Conservation (phyloP, 2,329 filamentous ascomycete genomes). For the Bimuria novae-zelandiae region DNA sequence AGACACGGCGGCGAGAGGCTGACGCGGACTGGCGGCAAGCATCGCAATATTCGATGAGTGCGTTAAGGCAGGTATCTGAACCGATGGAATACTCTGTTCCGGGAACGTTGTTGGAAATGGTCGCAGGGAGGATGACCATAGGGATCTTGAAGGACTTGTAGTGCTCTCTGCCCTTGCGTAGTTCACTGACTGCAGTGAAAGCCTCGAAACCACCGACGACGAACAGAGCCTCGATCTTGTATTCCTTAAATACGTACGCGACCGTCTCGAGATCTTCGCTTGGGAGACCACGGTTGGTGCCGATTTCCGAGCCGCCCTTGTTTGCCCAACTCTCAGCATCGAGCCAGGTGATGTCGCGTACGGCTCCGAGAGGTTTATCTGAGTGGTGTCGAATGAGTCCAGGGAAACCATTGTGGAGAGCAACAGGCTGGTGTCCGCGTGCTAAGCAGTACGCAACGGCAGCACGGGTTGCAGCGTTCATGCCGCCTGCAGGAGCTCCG, state of each 20-base stretch:
- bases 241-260: slow-evolving; percentile 80
- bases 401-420: slow-evolving; percentile 95
- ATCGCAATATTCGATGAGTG: slow-evolving; percentile 92
- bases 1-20: slow-evolving; percentile 88
- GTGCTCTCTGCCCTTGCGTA: slow-evolving; percentile 76
- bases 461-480: slow-evolving; percentile 95
- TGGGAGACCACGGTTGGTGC: slow-evolving; percentile 92
- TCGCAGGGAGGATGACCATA: slow-evolving; percentile 88
- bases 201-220: slow-evolving; percentile 95
- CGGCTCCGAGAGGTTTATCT: slow-evolving; percentile 79
- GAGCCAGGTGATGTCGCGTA: slow-evolving; percentile 86
- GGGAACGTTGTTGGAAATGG: slow-evolving; percentile 97
- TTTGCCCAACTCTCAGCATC: slow-evolving; percentile 96
- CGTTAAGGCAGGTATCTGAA: slow-evolving; percentile 95
- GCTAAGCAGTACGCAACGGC: slow-evolving; percentile 91
- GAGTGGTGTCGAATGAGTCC: slow-evolving; percentile 89
- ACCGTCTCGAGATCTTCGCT: slow-evolving; percentile 83
- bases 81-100: slow-evolving; percentile 97
- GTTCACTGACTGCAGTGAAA: slow-evolving; percentile 87
- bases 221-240: slow-evolving; percentile 90
- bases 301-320: slow-evolving; percentile 96
- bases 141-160: slow-evolving; percentile 91
- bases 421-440: slow-evolving; percentile 88
- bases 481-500: slow-evolving; percentile 92
- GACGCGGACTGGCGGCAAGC: slow-evolving; percentile 97